Conservation (phyloP, 257 asterid species). For the Schizonepeta tenuifolia region DNA sequence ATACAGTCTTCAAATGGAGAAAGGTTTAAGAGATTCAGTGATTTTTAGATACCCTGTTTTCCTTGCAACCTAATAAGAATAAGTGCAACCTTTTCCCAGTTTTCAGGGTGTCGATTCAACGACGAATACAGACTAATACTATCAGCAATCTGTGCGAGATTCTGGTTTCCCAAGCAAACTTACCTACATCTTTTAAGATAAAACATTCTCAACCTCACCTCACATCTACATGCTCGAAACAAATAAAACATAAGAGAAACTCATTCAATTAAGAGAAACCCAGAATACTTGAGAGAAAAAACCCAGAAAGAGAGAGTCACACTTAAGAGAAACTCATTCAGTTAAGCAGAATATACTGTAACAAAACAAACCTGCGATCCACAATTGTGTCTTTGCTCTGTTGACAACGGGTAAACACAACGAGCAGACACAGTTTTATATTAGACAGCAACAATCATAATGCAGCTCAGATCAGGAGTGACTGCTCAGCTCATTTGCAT, state of each 20-base stretch:
- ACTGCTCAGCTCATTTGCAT: background rate
- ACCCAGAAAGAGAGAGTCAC: background rate
- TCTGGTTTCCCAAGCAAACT: background rate
- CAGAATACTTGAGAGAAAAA: too few relatives aligned
- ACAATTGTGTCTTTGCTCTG: background rate
- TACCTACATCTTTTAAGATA: background rate
- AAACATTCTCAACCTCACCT: background rate
- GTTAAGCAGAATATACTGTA: background rate
- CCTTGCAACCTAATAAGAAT: background rate
- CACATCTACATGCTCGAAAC: background rate
- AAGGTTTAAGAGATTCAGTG: background rate
- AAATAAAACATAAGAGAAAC: background rate
- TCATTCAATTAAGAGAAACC: too few relatives aligned
- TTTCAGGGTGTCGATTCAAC: background rate
- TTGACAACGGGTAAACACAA: background rate
- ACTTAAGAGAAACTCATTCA: background rate
- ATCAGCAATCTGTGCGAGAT: background rate
- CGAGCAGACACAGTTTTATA: conserved; percentile 4
- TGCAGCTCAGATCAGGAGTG: background rate
- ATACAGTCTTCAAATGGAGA: background rate
- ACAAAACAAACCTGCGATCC: background rate
- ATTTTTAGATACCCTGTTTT: background rate
- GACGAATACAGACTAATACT: background rate
- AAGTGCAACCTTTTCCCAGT: background rate
- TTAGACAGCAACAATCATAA: background rate